Evolutionary conservation across 257 asterid species (phyloP), one percentile per base, ranked within the genome.

Genomic region (Solanum pimpinellifolium): DNA sequence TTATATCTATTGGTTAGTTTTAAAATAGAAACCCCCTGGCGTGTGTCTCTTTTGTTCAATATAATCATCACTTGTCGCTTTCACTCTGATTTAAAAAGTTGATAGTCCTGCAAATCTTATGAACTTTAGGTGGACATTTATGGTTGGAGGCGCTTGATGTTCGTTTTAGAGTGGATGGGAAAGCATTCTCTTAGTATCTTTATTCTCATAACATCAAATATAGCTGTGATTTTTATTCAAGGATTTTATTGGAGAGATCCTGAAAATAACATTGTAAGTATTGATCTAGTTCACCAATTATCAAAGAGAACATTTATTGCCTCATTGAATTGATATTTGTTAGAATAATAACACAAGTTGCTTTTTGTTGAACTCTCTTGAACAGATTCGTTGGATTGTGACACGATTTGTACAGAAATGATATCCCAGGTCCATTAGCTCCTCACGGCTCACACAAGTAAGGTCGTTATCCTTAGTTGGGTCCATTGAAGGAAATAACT

Each of bases 231-330:
- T 86, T 70, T 85, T 14, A 88, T 91, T 88, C 99, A 96, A 91
- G 98, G 98, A 4, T 94, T 96, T 76, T 96, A 96, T 90, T 91
- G 92, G 86, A 90, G 88, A 87, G 86, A 91, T 87, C 95, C 96
- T 25, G 91, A 90, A 16, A 95, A 93, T 27, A 96, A 96, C 94
- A 88, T 94, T 62, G 99, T 96, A 82, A 93, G 98, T 89, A 41
- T 75, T 42, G 14, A 33, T 18, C 59, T 47, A 46, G 20, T 73
- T 37, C 5, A n/a, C 68, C 29, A 81, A 81, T 70, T 70, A 29
- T 70, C 46, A 69, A 16, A 18, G 27, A 80, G 42, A 23, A n/a
- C 52, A 66, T 46, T 13, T 33, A 5, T 47, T 44, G 10, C 47
- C 78, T 41, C 12, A 3, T 85, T 46, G 9, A 12, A 31, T 70